These are phyloP conservation scores for Trametes cinnabarina DNA, from an alignment of 768 basidiomycete genomes.

Conservation along the genomic window DNA sequence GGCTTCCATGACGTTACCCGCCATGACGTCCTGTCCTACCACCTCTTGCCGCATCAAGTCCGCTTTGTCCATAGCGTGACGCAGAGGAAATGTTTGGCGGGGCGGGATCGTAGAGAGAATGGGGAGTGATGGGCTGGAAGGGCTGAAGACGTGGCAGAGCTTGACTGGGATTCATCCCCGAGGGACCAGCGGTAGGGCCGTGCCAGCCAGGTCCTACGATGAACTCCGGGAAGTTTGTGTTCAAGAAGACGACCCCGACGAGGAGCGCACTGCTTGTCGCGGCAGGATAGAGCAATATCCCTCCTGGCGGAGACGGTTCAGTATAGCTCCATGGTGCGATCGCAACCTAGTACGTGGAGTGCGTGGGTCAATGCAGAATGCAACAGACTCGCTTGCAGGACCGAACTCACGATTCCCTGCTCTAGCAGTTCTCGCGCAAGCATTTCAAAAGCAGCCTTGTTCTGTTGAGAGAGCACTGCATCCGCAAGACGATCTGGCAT, in stretches of 20 bases:
- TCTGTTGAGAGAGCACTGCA: conserved; percentile 45
- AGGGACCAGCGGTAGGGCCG: background rate
- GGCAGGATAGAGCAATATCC: conserved; percentile 36
- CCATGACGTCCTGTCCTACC: conserved; percentile 5
- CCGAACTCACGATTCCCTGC: conserved; percentile 46
- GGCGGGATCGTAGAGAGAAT: conserved; percentile 19
- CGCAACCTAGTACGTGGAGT: conserved; percentile 40
- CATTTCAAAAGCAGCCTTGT: conserved; percentile 53
- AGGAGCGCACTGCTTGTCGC: conserved; percentile 25
- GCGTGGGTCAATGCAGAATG: background rate
- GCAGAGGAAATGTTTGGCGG: conserved; percentile 26
- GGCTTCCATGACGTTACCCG: conserved; percentile 11
- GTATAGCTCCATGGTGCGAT: conserved; percentile 49
- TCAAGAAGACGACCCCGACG: conserved; percentile 28
- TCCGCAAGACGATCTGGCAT: conserved; percentile 60
- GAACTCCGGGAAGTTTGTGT: conserved; percentile 27
- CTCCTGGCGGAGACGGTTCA: conserved; percentile 45
- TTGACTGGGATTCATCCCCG: conserved; percentile 4
- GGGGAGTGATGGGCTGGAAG: conserved; percentile 15
- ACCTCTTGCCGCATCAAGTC: background rate
- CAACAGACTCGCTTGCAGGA: background rate
- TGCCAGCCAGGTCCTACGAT: conserved; percentile 2
- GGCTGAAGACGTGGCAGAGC: conserved; percentile 17
- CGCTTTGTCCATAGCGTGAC: conserved; percentile 18
- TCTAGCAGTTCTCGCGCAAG: conserved; percentile 53